Evolutionary conservation across 2,329 filamentous ascomycete species (phyloP), one percentile per base, ranked within the genome.

Genomic region (Monosporascus sp.): DNA sequence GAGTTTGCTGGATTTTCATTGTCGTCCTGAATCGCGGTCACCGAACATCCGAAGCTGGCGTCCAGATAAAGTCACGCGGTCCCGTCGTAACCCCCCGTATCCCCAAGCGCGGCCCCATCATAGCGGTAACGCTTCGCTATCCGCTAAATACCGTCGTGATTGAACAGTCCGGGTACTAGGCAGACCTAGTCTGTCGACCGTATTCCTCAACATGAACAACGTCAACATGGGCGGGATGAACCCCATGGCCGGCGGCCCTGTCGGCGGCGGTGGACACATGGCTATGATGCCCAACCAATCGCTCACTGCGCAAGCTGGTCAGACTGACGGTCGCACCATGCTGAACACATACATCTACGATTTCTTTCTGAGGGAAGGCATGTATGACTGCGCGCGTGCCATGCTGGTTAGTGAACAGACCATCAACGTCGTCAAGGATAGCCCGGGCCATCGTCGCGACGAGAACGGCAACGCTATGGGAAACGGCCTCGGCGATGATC

Each of bases 331-430:
- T 59, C 82, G 80, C 59, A 74, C 78, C 48, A 74, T 85, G 55
- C 79, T 94, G 50, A 92, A 93, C 74, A 93, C 89, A 20, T 92
- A 92, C 70, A 94, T 94, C 61, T 94, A 93, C 78, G 89, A 94
- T 67, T 93, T 94, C 70, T 93, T 97, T 60, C 77, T 97, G 60
- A 90, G 89, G 65, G 88, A 90, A 70, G 82, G 85, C 62, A 90
- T 96, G 80, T 87, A 82, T 67, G 89, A 94, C 60, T 87, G 89
- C 68, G 94, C 94, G 60, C 85, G 90, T 62, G 81, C 86, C 48
- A 78, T 96, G 55, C 74, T 89, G 52, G 78, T 81, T 45, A 79
- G 81, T 70, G 82, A 88, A 59, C 79, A 87, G 65, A 83, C 79
- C 54, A 75, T 90, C 58, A 88, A 86, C 62, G 76, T 85, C 45